phyloP scores from a whole-genome alignment of 495 filamentous ascomycete species.

The Penicillium nucicola region DNA sequence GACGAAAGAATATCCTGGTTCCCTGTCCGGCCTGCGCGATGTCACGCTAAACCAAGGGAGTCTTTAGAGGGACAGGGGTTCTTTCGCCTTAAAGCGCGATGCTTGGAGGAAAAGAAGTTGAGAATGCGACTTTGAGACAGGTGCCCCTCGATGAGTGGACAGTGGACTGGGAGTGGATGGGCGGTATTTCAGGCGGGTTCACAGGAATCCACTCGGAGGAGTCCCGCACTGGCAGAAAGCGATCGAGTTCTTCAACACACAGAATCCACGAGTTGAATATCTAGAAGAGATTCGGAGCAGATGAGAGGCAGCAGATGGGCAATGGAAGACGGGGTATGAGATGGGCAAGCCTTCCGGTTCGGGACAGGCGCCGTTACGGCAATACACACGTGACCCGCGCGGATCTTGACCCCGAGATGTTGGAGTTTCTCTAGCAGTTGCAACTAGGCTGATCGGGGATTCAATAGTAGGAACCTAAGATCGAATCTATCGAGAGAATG shows the following conservation, averaged over 20 bases:
- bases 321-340: slow-evolving; percentile 9
- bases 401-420: background rate
- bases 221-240: slow-evolving; percentile 36
- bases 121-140: slow-evolving; percentile 31
- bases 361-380: slow-evolving; percentile 21
- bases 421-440: background rate
- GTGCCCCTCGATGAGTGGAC: slow-evolving; percentile 47
- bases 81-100: slow-evolving; percentile 37
- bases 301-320: slow-evolving; percentile 5
- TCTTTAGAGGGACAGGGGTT: slow-evolving; percentile 30
- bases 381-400: slow-evolving; percentile 22
- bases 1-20: slow-evolving; percentile 22
- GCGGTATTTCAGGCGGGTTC: slow-evolving; percentile 35
- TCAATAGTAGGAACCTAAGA: no score
- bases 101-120: slow-evolving; percentile 34
- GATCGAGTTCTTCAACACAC: slow-evolving; percentile 3
- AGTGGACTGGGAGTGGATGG: slow-evolving; percentile 32
- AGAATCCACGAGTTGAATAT: background rate
- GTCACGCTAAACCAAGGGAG: slow-evolving; percentile 42
- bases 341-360: slow-evolving; percentile 21
- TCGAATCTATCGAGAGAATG: no score
- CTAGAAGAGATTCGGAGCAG: slow-evolving; percentile 1
- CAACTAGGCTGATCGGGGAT: no score
- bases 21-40: slow-evolving; percentile 42
- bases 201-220: slow-evolving; percentile 40